A percentile compares a stretch with the other conserved stretches of the same genome.
phyloP scores from a whole-genome alignment of 208 protist species.

The Trypanosoma conorhini region DNA sequence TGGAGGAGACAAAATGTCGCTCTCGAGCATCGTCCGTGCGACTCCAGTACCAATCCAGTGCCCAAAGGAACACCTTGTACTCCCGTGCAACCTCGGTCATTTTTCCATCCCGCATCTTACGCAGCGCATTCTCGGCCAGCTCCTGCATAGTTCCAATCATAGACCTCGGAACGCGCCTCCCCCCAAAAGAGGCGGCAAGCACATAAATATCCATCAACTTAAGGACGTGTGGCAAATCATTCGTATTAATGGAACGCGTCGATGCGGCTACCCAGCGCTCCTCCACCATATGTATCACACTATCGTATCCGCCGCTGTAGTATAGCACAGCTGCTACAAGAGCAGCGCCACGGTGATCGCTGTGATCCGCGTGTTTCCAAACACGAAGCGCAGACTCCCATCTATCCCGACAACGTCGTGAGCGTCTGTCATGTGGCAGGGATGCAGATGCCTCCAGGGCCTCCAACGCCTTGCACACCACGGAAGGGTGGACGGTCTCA shows the following conservation, averaged over 20 bases:
- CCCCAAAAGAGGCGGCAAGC: constrained; percentile 16
- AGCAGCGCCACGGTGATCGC: constrained; percentile 13
- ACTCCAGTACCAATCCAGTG: constrained; percentile 29
- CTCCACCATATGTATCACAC: constrained; percentile 11
- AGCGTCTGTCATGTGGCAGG: constrained; percentile 7
- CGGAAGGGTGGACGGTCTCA: constrained; percentile 2
- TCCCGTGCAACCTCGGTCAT: constrained; percentile 13
- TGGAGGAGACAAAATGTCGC: constrained; percentile 5
- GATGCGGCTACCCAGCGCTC: background rate
- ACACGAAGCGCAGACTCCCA: constrained; percentile 23
- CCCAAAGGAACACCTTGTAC: constrained; percentile 26
- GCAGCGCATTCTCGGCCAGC: background rate
- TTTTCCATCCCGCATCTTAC: constrained; percentile 2
- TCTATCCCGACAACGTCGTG: constrained; percentile 2
- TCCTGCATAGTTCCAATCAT: constrained; percentile 9
- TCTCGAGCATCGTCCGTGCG: constrained; percentile 1
- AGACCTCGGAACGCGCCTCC: background rate
- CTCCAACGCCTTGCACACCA: constrained; percentile 6
- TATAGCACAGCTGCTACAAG: constrained; percentile 20
- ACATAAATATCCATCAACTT: constrained; percentile 21
- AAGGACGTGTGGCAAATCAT: constrained; percentile 9
- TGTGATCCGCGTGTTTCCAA: constrained; percentile 9
- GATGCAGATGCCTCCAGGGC: constrained; percentile 2
- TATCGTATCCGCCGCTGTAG: constrained; percentile 18
- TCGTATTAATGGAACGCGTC: background rate